A percentile compares a stretch with the other conserved stretches of the same genome.
These are phyloP conservation scores for Sporormia fimetaria DNA, from an alignment of 495 filamentous ascomycete genomes.

Conservation along the genomic window DNA sequence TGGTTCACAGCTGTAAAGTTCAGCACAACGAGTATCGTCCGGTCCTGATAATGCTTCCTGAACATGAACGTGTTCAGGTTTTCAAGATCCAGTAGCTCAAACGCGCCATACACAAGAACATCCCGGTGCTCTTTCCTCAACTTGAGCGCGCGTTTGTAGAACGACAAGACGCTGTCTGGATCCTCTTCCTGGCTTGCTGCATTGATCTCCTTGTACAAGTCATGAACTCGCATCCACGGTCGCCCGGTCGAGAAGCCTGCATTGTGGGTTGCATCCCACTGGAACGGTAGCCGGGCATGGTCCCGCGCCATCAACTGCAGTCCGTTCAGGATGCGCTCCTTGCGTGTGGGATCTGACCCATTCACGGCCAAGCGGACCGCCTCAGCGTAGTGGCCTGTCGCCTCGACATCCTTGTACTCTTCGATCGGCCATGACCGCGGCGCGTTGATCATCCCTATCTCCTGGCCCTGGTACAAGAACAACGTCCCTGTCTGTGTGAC, in stretches of 20 bases:
- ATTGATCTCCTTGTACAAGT: constrained; percentile 41
- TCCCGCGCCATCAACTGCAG: constrained; percentile 50
- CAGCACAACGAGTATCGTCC: constrained; percentile 40
- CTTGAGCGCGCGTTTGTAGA: constrained; percentile 43
- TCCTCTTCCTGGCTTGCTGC: constrained; percentile 40
- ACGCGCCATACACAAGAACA: constrained; percentile 52
- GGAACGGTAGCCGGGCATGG: constrained; percentile 51
- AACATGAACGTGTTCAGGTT: constrained; percentile 42
- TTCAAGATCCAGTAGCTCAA: constrained; percentile 38
- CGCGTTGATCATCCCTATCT: constrained; percentile 31
- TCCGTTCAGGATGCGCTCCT: constrained; percentile 49
- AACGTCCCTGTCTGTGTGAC: constrained; percentile 26
- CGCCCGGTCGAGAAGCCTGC: constrained; percentile 46
- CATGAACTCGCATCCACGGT: constrained; percentile 54
- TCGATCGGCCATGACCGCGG: constrained; percentile 27
- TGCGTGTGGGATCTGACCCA: constrained; percentile 28
- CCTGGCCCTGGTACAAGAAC: constrained; percentile 34
- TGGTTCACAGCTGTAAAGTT: constrained; percentile 35
- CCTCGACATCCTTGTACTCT: constrained; percentile 30
- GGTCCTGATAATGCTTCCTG: constrained; percentile 34
- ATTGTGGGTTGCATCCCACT: constrained; percentile 44
- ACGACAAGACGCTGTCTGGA: constrained; percentile 39
- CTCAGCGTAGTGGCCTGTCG: constrained; percentile 23
- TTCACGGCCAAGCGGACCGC: constrained; percentile 3
- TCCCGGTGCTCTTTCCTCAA: constrained; percentile 45